Conservation (phyloP, 805 yeast species). For the Saturnispora kantuleensis region DNA sequence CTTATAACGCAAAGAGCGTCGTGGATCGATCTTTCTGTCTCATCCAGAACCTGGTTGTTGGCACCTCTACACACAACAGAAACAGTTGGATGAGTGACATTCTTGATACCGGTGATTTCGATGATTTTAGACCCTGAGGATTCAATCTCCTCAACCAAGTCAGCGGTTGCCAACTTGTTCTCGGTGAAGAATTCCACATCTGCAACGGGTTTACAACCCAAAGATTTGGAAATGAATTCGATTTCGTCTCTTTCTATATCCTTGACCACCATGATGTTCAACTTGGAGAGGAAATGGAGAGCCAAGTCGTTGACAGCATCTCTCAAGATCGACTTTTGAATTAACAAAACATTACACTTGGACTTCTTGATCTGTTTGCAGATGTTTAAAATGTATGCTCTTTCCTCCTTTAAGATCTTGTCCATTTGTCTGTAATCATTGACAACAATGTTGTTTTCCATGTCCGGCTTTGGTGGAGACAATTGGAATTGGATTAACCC, state of each 20-base stretch:
- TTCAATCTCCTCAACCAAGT: slow-evolving; percentile 83
- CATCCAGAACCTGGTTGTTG: slow-evolving; percentile 80
- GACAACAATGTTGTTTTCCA: slow-evolving; percentile 95
- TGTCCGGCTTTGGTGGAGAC: slow-evolving; percentile 94
- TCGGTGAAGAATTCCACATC: slow-evolving; percentile 90
- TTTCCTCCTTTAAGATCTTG: slow-evolving; percentile 93
- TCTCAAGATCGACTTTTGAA: slow-evolving; percentile 87
- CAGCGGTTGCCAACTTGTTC: slow-evolving; percentile 87
- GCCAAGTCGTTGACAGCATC: slow-evolving; percentile 95
- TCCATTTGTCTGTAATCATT: slow-evolving; percentile 99
- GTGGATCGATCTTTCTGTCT: slow-evolving; percentile 93
- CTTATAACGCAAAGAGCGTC: slow-evolving; percentile 93
- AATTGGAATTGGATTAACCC: slow-evolving; percentile 89
- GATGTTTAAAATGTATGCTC: slow-evolving; percentile 87
- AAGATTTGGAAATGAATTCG: slow-evolving; percentile 74
- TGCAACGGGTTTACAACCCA: slow-evolving; percentile 94
- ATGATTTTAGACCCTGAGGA: slow-evolving; percentile 85
- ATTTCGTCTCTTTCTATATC: slow-evolving; percentile 95
- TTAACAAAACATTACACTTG: slow-evolving; percentile 84
- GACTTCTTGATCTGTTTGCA: slow-evolving; percentile 96
- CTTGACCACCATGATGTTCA: slow-evolving; percentile 87
- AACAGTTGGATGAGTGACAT: slow-evolving; percentile 53
- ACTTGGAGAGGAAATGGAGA: slow-evolving; percentile 84
- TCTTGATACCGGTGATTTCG: slow-evolving; percentile 73
- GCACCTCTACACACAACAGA: slow-evolving; percentile 95